These are phyloP conservation scores for Halophytophthora polymorphica DNA, from an alignment of 352 stramenopile species.

Conservation along the genomic window DNA sequence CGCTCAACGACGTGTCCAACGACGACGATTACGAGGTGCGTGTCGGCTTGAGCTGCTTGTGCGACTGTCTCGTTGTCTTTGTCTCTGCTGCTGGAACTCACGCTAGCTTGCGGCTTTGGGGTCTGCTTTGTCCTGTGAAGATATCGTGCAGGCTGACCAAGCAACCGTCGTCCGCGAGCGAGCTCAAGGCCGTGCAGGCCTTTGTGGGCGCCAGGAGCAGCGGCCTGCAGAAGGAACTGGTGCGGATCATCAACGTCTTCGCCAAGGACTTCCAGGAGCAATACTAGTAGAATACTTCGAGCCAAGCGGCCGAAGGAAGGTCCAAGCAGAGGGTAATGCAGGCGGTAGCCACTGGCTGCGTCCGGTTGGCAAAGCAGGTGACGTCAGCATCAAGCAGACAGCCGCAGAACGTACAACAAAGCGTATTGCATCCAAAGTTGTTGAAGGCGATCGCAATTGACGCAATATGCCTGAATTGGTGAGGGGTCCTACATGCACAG, in stretches of 20 bases:
- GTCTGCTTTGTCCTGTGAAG: slow-evolving; percentile 21
- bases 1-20: slow-evolving; percentile 84
- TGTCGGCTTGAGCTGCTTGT: neutral
- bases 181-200: slow-evolving; percentile 45
- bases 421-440: slow-evolving; percentile 17
- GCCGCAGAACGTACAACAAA: slow-evolving; percentile 4
- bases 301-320: too few relatives aligned
- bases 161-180: slow-evolving; percentile 35
- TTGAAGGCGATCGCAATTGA: too few relatives aligned
- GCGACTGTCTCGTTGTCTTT: too few relatives aligned
- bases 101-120: too few relatives aligned
- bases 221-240: slow-evolving; percentile 61
- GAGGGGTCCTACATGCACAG: too few relatives aligned
- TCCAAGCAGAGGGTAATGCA: slow-evolving; percentile 2
- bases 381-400: too few relatives aligned
- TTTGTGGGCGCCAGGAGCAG: slow-evolving; percentile 45
- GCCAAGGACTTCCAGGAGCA: slow-evolving; percentile 62
- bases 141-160: slow-evolving; percentile 58
- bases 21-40: slow-evolving; percentile 85
- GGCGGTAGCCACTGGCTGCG: neutral
- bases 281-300: too few relatives aligned
- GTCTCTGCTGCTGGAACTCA: neutral
- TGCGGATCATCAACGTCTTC: slow-evolving; percentile 60
- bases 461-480: too few relatives aligned
- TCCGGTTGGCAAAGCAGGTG: too few relatives aligned